These are phyloP conservation scores for Mycena epipterygia DNA, from an alignment of 768 basidiomycete species.

Conservation along the genomic window DNA sequence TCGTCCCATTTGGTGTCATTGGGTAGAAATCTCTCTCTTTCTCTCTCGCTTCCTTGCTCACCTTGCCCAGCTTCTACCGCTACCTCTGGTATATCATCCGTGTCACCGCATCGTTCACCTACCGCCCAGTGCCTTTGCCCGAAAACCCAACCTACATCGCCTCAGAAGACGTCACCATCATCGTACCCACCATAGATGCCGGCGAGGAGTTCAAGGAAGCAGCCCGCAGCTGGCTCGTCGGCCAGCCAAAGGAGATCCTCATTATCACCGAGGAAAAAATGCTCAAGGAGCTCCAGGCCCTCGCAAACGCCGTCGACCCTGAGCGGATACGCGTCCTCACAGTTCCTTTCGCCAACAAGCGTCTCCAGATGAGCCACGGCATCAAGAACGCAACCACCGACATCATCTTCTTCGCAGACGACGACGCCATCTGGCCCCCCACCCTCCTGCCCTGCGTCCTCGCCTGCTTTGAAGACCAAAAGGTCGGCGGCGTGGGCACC, in stretches of 20 bases:
- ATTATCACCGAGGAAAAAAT: conserved; percentile 89
- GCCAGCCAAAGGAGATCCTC: conserved; percentile 86
- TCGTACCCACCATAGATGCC: conserved; percentile 96
- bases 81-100: conserved; percentile 95
- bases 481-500: conserved; percentile 93
- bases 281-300: conserved; percentile 88
- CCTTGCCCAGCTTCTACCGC: conserved; percentile 80
- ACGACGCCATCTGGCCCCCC: conserved; percentile 96
- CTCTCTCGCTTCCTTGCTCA: not conserved
- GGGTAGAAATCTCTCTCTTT: conserved; percentile 61
- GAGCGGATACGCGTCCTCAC: conserved; percentile 88
- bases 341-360: conserved; percentile 94
- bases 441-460: conserved; percentile 91
- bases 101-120: conserved; percentile 80
- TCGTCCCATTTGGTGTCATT: conserved; percentile 91
- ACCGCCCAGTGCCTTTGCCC: conserved; percentile 91
- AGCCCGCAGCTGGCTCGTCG: conserved; percentile 92
- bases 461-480: conserved; percentile 95
- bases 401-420: conserved; percentile 95
- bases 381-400: conserved; percentile 93
- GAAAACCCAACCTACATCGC: conserved; percentile 93
- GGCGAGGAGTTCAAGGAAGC: conserved; percentile 97
- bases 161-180: conserved; percentile 94
- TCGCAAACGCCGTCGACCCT: conserved; percentile 90
- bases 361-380: conserved; percentile 94